A percentile compares a stretch with the other conserved stretches of the same genome.
Evolutionary conservation across 768 basidiomycete genomes (phyloP).

Genomic region (Suillus ampliporus): DNA sequence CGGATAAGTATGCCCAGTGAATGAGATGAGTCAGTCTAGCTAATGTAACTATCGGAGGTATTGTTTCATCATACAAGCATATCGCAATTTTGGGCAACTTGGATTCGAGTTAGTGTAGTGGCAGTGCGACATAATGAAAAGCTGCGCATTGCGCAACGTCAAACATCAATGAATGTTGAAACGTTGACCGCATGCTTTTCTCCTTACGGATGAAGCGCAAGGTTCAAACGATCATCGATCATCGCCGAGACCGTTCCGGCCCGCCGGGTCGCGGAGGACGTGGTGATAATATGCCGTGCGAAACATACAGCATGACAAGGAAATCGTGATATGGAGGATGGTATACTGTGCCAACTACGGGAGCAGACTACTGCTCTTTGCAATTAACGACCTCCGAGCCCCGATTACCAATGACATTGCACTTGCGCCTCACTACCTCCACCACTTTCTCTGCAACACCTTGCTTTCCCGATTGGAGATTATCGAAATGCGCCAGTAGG

Average conservation of each 20-base stretch:
- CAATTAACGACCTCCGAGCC: slow-evolving; percentile 29
- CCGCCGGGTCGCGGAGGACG: neutral
- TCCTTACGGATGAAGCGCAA: slow-evolving; percentile 13
- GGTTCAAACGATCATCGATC: slow-evolving; percentile 16
- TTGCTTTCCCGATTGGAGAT: slow-evolving; percentile 40
- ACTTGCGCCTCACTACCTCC: slow-evolving; percentile 76
- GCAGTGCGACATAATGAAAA: slow-evolving; percentile 25
- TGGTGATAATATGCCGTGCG: slow-evolving; percentile 2
- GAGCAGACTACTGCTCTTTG: slow-evolving; percentile 22
- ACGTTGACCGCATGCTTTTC: slow-evolving; percentile 8
- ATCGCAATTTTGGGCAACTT: slow-evolving; percentile 24
- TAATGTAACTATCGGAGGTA: neutral
- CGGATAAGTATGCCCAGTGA: slow-evolving; percentile 1
- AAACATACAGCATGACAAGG: slow-evolving; percentile 5
- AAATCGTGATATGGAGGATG: slow-evolving; percentile 8
- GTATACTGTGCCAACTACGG: neutral
- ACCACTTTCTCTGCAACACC: slow-evolving; percentile 79
- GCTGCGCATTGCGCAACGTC: slow-evolving; percentile 30
- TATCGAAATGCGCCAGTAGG: slow-evolving; percentile 29
- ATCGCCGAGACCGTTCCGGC: slow-evolving; percentile 5
- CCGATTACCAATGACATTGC: slow-evolving; percentile 61
- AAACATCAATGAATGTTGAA: slow-evolving; percentile 40
- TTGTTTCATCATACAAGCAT: slow-evolving; percentile 19
- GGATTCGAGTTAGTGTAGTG: slow-evolving; percentile 14
- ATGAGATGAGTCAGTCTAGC: neutral